Evolutionary conservation across 2,329 filamentous ascomycete species (phyloP).

Genomic region (Rhynchosporium graminicola): DNA sequence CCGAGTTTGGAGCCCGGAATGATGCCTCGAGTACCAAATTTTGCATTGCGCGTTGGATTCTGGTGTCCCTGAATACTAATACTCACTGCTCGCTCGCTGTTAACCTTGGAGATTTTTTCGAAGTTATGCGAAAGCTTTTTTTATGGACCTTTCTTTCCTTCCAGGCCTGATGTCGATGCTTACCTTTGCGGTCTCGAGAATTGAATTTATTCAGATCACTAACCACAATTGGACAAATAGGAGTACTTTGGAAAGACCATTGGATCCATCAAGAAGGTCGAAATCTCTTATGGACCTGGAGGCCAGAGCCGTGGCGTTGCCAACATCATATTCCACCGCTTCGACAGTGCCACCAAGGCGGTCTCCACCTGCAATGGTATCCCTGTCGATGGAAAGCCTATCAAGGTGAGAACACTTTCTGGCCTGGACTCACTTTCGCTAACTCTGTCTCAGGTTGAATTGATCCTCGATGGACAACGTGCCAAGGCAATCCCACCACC

Average conservation of each 20-base stretch:
- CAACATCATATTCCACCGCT: slow-evolving; percentile 80
- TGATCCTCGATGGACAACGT: slow-evolving; percentile 77
- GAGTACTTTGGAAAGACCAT: slow-evolving; percentile 92
- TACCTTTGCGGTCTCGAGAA: slow-evolving; percentile 37
- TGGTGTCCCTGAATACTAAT: slow-evolving; percentile 43
- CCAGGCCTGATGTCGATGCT: slow-evolving; percentile 37
- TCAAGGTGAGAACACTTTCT: slow-evolving; percentile 86
- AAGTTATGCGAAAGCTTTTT: slow-evolving; percentile 11
- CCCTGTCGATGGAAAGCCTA: slow-evolving; percentile 83
- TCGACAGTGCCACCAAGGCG: slow-evolving; percentile 81
- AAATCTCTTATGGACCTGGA: slow-evolving; percentile 89
- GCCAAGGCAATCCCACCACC: slow-evolving; percentile 67
- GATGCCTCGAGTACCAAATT: slow-evolving; percentile 3
- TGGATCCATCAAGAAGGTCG: slow-evolving; percentile 86
- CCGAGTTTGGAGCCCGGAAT: slow-evolving; percentile 2
- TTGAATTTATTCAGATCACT: slow-evolving; percentile 57
- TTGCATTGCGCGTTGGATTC: slow-evolving; percentile 9
- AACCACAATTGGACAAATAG: slow-evolving; percentile 69
- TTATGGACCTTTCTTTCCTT: slow-evolving; percentile 38
- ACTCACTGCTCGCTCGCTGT: slow-evolving; percentile 63
- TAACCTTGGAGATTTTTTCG: slow-evolving; percentile 39
- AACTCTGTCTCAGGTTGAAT: slow-evolving; percentile 68
- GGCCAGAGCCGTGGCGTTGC: slow-evolving; percentile 90
- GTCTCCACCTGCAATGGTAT: slow-evolving; percentile 83
- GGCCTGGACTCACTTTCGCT: slow-evolving; percentile 41